Conservation (phyloP, 2,329 filamentous ascomycete species). For the Phyllosticta citrichinensis region DNA sequence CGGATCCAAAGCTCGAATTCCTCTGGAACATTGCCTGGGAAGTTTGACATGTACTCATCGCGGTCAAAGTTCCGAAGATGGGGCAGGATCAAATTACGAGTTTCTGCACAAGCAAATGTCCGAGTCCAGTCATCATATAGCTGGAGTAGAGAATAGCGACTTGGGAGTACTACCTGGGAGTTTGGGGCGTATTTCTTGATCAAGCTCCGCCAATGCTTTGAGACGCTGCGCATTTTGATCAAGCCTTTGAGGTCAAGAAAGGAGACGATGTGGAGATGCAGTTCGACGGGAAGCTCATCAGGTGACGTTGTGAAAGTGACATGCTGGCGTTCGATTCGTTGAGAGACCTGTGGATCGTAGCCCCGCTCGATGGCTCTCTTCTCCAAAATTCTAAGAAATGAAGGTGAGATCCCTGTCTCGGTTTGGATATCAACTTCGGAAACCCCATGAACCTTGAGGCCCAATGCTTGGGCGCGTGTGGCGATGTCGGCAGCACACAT, state of each 20-base stretch:
- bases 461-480: background rate
- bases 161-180: background rate
- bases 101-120: background rate
- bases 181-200: background rate
- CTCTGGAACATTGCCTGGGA: background rate
- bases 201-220: background rate
- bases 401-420: background rate
- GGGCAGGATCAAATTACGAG: background rate
- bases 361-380: background rate
- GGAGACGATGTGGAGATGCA: background rate
- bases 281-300: background rate
- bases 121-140: background rate
- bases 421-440: background rate
- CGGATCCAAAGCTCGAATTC: constrained; percentile 1
- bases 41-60: background rate
- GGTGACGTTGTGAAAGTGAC: background rate
- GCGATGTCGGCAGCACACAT: background rate
- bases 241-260: background rate
- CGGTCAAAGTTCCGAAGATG: background rate
- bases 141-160: background rate
- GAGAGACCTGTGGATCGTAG: background rate
- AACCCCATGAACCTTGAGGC: background rate
- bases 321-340: background rate
- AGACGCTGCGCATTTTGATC: background rate
- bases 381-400: background rate